Evolutionary conservation across 768 basidiomycete genomes (phyloP), one percentile per base, ranked within the genome.

Genomic region (Lactifluus piperatus): DNA sequence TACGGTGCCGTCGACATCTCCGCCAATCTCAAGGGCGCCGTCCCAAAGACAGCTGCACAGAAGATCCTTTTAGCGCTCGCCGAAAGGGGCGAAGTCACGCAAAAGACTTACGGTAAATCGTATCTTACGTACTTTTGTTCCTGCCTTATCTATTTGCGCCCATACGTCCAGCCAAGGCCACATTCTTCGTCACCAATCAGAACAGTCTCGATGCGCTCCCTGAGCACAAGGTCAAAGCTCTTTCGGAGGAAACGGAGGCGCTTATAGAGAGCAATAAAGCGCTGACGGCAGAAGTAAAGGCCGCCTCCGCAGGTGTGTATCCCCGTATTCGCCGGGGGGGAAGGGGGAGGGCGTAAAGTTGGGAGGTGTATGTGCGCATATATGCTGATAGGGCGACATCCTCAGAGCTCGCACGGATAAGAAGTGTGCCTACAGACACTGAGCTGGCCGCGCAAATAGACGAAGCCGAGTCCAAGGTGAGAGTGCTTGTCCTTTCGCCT

Each of bases 1-100:
- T 94, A 86, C 67, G 92, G 92, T 8, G 91, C 91, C 60, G 92
- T 94, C 36, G 93, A 97, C 69, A 85, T 95, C 5, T 80, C 88
- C 16, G 90, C 92, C 10, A 97, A 97, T 72, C 74, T 97, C 30
- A 94, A 94, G 71, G 90, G 90, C 51, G 85, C 86, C 10, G 85
- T 95, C 5, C 84, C 90, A 7, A 97, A 97, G 69, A 73, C 90
- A 2, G 77, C 84, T 2, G 84, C 85, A 0, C 91, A 92, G 68
- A 97, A 95, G 74, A 87, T 94, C 47, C 77, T 95, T 14, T 73
- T 81, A 2, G 73, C 83, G 1, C 79, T 95, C 18, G 86, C 94
- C n/a, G 94, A 94, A 64, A 91, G 85, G 68, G 90, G 89, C 20
- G 81, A 81, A 55, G 75, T 94, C 18, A 81, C 86, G 0, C 84